These are phyloP conservation scores for Brassica nigra DNA, from an alignment of 345 rosid genomes.

Conservation along the genomic window DNA sequence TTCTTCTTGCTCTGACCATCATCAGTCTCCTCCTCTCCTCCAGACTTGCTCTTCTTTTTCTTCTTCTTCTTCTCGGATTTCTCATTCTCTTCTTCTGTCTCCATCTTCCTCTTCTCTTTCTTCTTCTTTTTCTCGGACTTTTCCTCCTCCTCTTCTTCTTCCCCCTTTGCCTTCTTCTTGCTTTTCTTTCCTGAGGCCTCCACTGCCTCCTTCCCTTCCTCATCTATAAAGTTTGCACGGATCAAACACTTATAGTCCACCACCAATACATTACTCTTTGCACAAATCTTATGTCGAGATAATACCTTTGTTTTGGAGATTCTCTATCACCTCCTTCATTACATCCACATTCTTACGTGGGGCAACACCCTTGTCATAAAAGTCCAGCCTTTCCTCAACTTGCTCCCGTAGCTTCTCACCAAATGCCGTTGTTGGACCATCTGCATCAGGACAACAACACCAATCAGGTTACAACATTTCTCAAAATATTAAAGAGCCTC, in stretches of 20 bases:
- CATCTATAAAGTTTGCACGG: background rate
- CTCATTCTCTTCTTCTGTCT: constrained; percentile 22
- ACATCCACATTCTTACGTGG: constrained; percentile 98
- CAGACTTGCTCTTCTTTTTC: constrained; percentile 37
- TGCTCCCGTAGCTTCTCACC: constrained; percentile 97
- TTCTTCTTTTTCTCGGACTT: constrained; percentile 37
- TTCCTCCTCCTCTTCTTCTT: constrained; percentile 23
- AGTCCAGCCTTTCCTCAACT: constrained; percentile 90
- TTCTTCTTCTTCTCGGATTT: constrained; percentile 31
- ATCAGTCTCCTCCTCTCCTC: constrained; percentile 28
- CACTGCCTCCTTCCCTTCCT: constrained; percentile 24
- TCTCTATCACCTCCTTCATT: constrained; percentile 80
- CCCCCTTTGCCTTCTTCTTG: constrained; percentile 34
- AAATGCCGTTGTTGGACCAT: constrained; percentile 56
- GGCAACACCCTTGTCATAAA: constrained; percentile 95
- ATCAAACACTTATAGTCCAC: background rate
- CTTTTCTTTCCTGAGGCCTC: constrained; percentile 39
- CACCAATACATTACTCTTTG: background rate
- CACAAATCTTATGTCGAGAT: background rate
- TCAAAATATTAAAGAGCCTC: background rate
- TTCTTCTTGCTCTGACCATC: constrained; percentile 37
- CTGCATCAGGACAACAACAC: constrained; percentile 40
- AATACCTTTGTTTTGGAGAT: constrained; percentile 56
- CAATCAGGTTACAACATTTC: background rate
- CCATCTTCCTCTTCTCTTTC: constrained; percentile 38